A percentile compares a stretch with the other conserved stretches of the same genome.
Conservation (phyloP, 2,329 filamentous ascomycete species). For the Aspergillus chevalieri region DNA sequence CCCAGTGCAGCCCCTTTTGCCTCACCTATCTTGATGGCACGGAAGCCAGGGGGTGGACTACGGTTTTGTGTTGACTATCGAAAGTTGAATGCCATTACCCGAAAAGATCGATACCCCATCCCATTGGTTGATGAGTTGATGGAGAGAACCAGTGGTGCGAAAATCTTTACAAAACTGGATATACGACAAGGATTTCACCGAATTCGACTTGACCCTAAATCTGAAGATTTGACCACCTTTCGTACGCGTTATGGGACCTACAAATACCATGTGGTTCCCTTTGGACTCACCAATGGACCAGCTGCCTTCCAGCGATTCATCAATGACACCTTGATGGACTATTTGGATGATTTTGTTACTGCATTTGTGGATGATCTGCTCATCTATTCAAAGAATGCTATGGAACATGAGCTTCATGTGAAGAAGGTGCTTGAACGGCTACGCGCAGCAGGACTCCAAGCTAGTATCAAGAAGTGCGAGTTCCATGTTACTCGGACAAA, state of each 20-base stretch:
- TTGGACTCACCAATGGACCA: slow-evolving; percentile 4
- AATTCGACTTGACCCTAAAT: not conserved
- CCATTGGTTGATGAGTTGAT: slow-evolving; percentile 19
- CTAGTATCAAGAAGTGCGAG: slow-evolving; percentile 22
- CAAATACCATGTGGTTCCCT: not conserved
- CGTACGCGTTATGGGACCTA: not conserved
- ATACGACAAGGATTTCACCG: slow-evolving; percentile 5
- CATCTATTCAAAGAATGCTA: slow-evolving; percentile 1
- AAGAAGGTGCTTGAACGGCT: slow-evolving; percentile 7
- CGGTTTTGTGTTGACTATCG: slow-evolving; percentile 25
- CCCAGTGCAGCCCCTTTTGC: not conserved
- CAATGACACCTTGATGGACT: not conserved
- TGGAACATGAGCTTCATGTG: slow-evolving; percentile 4
- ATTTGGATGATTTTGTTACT: not conserved
- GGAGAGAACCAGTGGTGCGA: slow-evolving; percentile 8
- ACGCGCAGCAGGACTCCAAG: slow-evolving; percentile 10
- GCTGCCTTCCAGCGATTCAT: slow-evolving; percentile 5
- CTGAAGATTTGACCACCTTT: slow-evolving; percentile 1
- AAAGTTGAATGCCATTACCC: slow-evolving; percentile 22
- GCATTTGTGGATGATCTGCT: slow-evolving; percentile 5
- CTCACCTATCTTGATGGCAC: not conserved
- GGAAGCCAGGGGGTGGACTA: not conserved
- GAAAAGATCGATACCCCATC: slow-evolving; percentile 25
- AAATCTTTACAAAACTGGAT: slow-evolving; percentile 19
- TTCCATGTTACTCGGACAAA: slow-evolving; percentile 22